Conservation (phyloP, 306 rosid genomes). For the Pyrus communis region DNA sequence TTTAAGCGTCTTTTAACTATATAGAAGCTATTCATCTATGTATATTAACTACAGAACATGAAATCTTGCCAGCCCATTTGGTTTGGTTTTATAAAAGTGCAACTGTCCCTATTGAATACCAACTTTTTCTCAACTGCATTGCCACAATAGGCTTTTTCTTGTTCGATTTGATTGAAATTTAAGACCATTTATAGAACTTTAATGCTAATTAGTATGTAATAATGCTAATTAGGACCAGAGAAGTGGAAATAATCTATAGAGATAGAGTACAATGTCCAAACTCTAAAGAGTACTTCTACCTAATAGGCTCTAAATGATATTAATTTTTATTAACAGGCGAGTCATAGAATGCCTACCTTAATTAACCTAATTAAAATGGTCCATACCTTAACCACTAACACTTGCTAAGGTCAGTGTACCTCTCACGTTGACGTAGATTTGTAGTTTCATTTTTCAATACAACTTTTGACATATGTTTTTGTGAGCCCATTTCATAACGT, state of each 20-base stretch:
- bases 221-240: background rate
- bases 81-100: no score
- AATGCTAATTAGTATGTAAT: background rate
- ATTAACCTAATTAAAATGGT: no score
- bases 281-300: background rate
- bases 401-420: background rate
- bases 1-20: no score
- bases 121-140: background rate
- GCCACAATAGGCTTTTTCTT: background rate
- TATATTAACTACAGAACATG: no score
- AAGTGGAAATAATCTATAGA: background rate
- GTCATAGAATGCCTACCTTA: background rate
- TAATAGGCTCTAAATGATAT: no score
- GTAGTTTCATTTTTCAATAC: no score
- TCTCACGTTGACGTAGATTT: background rate
- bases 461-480: no score
- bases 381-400: background rate
- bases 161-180: conserved; percentile 1
- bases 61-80: no score
- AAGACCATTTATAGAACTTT: background rate
- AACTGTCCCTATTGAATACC: background rate
- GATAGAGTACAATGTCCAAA: background rate
- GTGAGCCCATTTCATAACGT: no score
- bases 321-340: no score
- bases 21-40: no score